A percentile compares a stretch with the other conserved stretches of the same genome.
Conservation (phyloP, 2,329 filamentous ascomycete genomes). For the Epichloe coenophiala region DNA sequence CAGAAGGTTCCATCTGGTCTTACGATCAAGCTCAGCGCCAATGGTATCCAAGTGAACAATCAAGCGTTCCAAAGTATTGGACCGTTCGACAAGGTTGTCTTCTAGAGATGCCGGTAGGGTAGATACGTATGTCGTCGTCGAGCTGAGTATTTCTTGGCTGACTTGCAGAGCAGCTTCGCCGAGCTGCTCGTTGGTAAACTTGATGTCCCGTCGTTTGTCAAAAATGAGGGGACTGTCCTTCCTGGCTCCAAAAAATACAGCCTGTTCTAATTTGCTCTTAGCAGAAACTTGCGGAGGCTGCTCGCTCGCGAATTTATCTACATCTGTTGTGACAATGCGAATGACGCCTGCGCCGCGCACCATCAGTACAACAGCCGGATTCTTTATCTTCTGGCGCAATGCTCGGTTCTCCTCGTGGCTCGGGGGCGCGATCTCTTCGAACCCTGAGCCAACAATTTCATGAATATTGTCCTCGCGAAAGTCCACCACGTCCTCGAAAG, state of each 20-base stretch:
- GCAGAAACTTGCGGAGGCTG: slow-evolving; percentile 54
- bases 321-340: slow-evolving; percentile 43
- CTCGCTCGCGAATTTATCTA: slow-evolving; percentile 45
- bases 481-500: slow-evolving; percentile 79
- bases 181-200: slow-evolving; percentile 57
- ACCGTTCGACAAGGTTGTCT: slow-evolving; percentile 62
- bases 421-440: slow-evolving; percentile 39
- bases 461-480: slow-evolving; percentile 53
- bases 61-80: slow-evolving; percentile 61
- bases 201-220: slow-evolving; percentile 49
- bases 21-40: slow-evolving; percentile 50
- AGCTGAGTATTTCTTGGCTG: slow-evolving; percentile 70
- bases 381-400: slow-evolving; percentile 43
- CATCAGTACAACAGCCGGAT: slow-evolving; percentile 47
- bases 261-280: slow-evolving; percentile 84
- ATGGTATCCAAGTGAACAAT: slow-evolving; percentile 56
- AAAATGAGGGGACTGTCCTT: slow-evolving; percentile 83
- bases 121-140: slow-evolving; percentile 60
- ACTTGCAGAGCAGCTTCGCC: slow-evolving; percentile 64
- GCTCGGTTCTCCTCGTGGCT: slow-evolving; percentile 32
- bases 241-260: slow-evolving; percentile 85
- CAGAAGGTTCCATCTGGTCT: slow-evolving; percentile 67
- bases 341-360: slow-evolving; percentile 50
- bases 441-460: slow-evolving; percentile 50
- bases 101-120: slow-evolving; percentile 64